Evolutionary conservation across 441 rosid genomes (phyloP).

Genomic region (Populus hybrid): DNA sequence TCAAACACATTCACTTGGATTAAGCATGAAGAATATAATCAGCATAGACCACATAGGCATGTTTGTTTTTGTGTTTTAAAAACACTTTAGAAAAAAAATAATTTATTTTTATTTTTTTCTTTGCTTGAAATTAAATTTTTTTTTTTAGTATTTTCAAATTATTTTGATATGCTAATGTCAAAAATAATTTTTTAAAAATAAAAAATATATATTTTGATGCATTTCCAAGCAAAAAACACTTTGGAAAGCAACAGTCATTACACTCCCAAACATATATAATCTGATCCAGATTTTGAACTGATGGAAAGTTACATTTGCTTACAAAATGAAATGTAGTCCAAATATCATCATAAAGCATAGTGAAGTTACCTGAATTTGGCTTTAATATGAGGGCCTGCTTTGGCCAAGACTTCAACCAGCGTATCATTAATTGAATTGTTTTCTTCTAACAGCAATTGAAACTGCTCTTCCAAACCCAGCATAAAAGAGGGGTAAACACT

Average conservation of each 20-base stretch:
- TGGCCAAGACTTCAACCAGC: constrained; percentile 60
- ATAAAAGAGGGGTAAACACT: constrained; percentile 66
- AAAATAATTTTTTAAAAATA: no score
- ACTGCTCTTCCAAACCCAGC: constrained; percentile 71
- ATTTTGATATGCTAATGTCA: no score
- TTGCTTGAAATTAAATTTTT: no score
- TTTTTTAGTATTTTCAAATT: no score
- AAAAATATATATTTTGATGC: no score
- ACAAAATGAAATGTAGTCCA: not conserved
- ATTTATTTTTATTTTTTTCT: no score
- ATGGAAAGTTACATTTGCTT: not conserved
- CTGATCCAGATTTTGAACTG: not conserved
- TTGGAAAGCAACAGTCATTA: no score
- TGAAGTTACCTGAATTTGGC: constrained; percentile 59
- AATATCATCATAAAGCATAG: not conserved
- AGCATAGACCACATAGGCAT: not conserved
- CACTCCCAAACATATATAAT: no score
- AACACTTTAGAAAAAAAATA: no score
- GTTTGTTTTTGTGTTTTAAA: no score
- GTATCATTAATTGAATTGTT: constrained; percentile 41
- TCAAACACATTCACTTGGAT: not conserved
- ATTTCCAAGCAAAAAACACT: no score
- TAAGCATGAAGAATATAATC: not conserved
- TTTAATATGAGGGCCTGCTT: constrained; percentile 67
- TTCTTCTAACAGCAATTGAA: constrained; percentile 47